Evolutionary conservation across 192 early-diverging fungal species (phyloP).

Genomic region (Spizellomyces punctatus): DNA sequence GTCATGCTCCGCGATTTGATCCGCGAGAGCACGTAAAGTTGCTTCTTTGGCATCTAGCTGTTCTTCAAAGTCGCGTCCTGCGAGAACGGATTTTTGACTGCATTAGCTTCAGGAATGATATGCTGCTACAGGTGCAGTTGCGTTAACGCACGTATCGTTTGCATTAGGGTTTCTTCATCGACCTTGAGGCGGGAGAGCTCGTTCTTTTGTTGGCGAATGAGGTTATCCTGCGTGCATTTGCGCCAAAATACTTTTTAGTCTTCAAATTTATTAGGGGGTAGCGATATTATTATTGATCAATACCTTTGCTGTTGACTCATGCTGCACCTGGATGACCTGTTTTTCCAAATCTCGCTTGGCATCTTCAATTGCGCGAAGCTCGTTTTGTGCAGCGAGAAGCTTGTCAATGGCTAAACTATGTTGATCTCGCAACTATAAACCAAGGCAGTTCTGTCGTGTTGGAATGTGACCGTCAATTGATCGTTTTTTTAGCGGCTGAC

Average conservation of each 20-base stretch:
- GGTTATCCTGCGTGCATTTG: constrained; percentile 34
- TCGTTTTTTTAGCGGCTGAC: neutral
- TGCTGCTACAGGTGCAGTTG: neutral
- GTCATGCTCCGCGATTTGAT: constrained; percentile 25
- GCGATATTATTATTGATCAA: no score
- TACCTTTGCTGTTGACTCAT: constrained; percentile 42
- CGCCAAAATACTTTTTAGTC: constrained; percentile 13
- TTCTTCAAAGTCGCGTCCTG: constrained; percentile 39
- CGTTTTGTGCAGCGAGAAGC: constrained; percentile 39
- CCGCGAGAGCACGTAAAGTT: constrained; percentile 24
- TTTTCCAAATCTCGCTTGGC: constrained; percentile 44
- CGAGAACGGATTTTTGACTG: neutral
- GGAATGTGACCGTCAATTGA: neutral
- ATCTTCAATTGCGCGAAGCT: constrained; percentile 33
- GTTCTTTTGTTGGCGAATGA: constrained; percentile 45
- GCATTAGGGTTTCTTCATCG: constrained; percentile 42
- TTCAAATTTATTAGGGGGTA: no score
- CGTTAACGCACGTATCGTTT: constrained; percentile 32
- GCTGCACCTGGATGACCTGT: constrained; percentile 46
- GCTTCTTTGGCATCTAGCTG: constrained; percentile 31
- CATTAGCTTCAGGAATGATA: neutral
- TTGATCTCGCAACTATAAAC: constrained; percentile 47
- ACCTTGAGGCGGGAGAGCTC: constrained; percentile 49
- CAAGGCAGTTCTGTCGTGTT: neutral
- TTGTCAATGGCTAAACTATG: constrained; percentile 57